Evolutionary conservation across 2,329 filamentous ascomycete genomes (phyloP).

Genomic region (Alternaria solani): DNA sequence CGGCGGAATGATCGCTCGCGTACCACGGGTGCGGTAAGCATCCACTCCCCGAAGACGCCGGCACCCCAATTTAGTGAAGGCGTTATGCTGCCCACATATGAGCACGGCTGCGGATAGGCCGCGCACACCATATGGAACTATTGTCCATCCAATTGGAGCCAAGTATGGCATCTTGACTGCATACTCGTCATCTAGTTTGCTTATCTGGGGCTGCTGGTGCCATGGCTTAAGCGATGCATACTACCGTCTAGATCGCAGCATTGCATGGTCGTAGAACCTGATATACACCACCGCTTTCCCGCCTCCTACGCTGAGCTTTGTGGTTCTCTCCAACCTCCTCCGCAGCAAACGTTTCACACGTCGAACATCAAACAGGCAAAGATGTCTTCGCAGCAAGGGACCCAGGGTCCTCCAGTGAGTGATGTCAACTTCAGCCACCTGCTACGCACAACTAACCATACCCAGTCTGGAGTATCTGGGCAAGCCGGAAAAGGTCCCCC

Average conservation of each 20-base stretch:
- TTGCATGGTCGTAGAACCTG: constrained; percentile 19
- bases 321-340: constrained; percentile 15
- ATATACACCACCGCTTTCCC: constrained; percentile 31
- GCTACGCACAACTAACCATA: constrained; percentile 11
- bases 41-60: constrained; percentile 13
- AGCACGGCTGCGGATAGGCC: constrained; percentile 13
- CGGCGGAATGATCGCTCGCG: constrained; percentile 7
- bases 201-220: constrained; percentile 24
- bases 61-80: constrained; percentile 25
- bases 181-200: constrained; percentile 34
- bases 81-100: constrained; percentile 16
- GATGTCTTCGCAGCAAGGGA: constrained; percentile 22
- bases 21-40: constrained; percentile 6
- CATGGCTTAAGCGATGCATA: constrained; percentile 28
- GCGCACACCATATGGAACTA: constrained; percentile 14
- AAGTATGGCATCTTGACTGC: constrained; percentile 21
- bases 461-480: constrained; percentile 12
- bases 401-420: constrained; percentile 19
- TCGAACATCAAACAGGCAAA: constrained; percentile 5
- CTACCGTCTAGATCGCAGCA: constrained; percentile 25
- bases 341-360: constrained; percentile 11
- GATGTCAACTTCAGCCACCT: neutral
- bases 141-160: constrained; percentile 26
- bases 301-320: constrained; percentile 8
- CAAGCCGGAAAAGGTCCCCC: constrained; percentile 30